A percentile compares a stretch with the other conserved stretches of the same genome.
Evolutionary conservation across 202 grass and related monocot species (phyloP).

Genomic region (Hordeum pubiflorum): DNA sequence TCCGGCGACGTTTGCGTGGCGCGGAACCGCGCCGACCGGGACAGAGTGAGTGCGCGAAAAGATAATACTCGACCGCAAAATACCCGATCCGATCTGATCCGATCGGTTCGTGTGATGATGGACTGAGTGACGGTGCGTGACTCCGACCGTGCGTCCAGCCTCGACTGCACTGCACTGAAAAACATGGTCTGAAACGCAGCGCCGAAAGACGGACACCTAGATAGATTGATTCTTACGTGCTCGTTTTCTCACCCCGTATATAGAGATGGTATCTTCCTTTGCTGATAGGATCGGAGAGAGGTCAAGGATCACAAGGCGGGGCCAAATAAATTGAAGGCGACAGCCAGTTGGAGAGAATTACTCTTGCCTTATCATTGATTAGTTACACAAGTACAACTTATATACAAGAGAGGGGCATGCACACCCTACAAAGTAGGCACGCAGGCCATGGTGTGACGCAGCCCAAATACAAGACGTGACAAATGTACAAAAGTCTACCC

Average conservation of each 20-base stretch:
- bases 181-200: background rate
- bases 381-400: too few relatives aligned
- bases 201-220: background rate
- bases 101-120: background rate
- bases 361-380: too few relatives aligned
- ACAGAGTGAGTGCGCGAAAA: background rate
- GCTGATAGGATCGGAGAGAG: background rate
- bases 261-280: background rate
- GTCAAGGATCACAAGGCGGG: background rate
- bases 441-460: too few relatives aligned
- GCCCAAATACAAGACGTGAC: too few relatives aligned
- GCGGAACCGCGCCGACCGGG: background rate
- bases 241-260: background rate
- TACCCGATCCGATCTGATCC: background rate
- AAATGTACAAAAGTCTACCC: too few relatives aligned
- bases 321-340: constrained; percentile 9
- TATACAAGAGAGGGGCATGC: too few relatives aligned
- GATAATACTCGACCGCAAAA: background rate
- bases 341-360: background rate
- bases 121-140: background rate
- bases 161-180: background rate
- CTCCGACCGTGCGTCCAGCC: background rate
- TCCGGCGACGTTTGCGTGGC: background rate
- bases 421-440: too few relatives aligned
- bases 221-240: background rate